A percentile compares a stretch with the other conserved stretches of the same genome.
Conservation (phyloP, 1,284 basidiomycete species). For the Abortiporus biennis region DNA sequence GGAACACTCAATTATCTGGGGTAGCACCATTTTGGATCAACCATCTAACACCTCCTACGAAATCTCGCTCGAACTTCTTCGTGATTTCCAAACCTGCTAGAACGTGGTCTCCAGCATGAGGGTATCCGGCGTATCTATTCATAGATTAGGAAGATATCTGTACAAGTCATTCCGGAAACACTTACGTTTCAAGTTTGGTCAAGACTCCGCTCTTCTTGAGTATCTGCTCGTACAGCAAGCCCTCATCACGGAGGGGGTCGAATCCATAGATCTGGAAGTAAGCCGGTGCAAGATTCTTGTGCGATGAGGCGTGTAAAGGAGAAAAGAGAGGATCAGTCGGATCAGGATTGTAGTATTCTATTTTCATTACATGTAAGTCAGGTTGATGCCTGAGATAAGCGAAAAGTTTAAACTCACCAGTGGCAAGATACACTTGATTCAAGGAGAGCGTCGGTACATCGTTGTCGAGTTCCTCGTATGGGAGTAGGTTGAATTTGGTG, state of each 20-base stretch:
- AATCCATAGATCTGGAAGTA: conserved; percentile 12
- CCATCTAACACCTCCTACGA: conserved; percentile 9
- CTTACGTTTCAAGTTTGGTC: conserved; percentile 12
- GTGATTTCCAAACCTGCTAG: background rate
- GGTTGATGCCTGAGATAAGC: background rate
- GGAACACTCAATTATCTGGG: too few relatives aligned
- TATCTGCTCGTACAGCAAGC: conserved; percentile 5
- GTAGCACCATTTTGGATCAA: too few relatives aligned
- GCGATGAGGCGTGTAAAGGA: conserved; percentile 6
- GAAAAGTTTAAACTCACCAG: background rate
- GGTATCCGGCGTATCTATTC: conserved; percentile 3
- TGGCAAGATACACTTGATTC: background rate
- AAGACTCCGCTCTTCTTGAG: conserved; percentile 10
- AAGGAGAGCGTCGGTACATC: background rate
- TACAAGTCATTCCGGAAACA: background rate
- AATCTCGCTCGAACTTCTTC: conserved; percentile 8
- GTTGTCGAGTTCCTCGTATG: background rate
- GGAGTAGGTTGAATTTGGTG: background rate
- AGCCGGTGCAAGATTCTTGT: conserved; percentile 11
- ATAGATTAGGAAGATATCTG: background rate
- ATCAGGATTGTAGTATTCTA: background rate
- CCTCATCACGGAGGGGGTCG: conserved; percentile 16
- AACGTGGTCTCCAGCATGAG: conserved; percentile 8
- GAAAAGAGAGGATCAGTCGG: conserved; percentile 5
- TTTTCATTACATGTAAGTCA: background rate